These are phyloP conservation scores for Diophrys appendiculata DNA, from an alignment of 73 alveolate genomes.

Conservation along the genomic window DNA sequence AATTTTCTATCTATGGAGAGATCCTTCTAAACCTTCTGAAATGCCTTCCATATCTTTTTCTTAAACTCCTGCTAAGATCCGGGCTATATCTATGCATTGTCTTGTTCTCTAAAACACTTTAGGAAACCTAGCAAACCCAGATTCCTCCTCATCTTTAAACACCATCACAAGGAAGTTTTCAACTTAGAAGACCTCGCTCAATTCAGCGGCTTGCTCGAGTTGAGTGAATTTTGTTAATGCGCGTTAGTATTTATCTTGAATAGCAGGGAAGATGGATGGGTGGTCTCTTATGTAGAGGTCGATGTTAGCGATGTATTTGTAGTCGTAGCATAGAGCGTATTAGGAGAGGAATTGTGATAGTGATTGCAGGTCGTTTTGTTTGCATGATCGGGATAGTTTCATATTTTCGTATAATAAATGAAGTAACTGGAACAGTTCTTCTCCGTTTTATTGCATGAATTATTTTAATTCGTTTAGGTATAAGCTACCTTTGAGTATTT, in stretches of 20 bases:
- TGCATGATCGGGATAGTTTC: conserved; percentile 44
- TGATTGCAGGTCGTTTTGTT: neutral
- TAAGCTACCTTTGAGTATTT: neutral
- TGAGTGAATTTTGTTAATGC: neutral
- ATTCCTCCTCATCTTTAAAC: neutral
- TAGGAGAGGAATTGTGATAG: conserved; percentile 8
- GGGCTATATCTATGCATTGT: neutral
- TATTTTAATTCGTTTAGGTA: neutral
- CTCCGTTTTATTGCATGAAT: neutral
- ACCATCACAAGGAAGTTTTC: neutral
- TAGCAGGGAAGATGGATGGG: neutral
- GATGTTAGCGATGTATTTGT: conserved; percentile 31
- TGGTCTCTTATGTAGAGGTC: conserved; percentile 43
- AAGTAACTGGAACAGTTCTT: conserved; percentile 20
- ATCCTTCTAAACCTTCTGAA: too few relatives aligned
- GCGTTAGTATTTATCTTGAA: conserved; percentile 13
- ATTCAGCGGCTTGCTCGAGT: neutral
- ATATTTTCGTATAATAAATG: conserved; percentile 68
- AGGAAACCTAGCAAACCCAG: neutral
- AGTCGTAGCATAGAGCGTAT: conserved; percentile 21
- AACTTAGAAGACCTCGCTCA: neutral
- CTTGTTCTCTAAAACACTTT: neutral
- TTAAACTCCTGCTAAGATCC: neutral
- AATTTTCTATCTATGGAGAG: too few relatives aligned
- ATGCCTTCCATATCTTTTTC: too few relatives aligned